Evolutionary conservation across 2,329 filamentous ascomycete species (phyloP), one percentile per base, ranked within the genome.

Genomic region (Cercospora janseana): DNA sequence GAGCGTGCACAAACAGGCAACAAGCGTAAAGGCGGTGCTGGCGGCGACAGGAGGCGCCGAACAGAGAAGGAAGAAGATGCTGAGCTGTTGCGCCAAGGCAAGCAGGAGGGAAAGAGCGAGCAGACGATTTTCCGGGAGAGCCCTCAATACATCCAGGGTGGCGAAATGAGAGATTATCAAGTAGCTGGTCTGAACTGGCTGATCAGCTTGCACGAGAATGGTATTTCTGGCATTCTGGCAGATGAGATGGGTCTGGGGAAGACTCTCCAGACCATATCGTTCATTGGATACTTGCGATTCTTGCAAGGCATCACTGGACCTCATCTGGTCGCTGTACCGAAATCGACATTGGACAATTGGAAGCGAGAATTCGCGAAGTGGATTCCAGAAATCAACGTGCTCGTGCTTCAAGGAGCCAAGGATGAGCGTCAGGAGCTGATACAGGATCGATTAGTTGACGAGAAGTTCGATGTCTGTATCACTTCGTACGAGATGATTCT

Each of bases 401-500:
- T 98, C 28, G 89, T 98, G 8, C 79, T 98, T 6, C 93, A 97
- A 68, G 93, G 93, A 57, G 87, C 87, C 56, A 98, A 98, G 69
- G 93, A 98, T 6, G 90, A 96, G 71, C 87, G 93, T 35, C 82
- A 90, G 56, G 77, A 82, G 40, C 78, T 98, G 46, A 97, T 98
- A 70, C 88, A 89, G 58, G 88, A 95, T 12, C 87, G 88, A 4
- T 78, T 98, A n/a, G 79, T 94, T 13, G 88, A 94, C 52, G 90
- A 96, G 69, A 88, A 95, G 59, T 98, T 98, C 61, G 93, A 98
- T 64, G 92, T 97, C 13, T 96, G 92, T 73, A 88, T 98, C 67
- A 98, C 93, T 10, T 96, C 91, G 69, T 98, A 98, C 73, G 93
- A 98, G 70, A 97, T 98, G 92, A 90, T 98, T 52, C 78, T 98